These are phyloP conservation scores for Puccinia novopanici DNA, from an alignment of 1,284 basidiomycete species.

Conservation along the genomic window DNA sequence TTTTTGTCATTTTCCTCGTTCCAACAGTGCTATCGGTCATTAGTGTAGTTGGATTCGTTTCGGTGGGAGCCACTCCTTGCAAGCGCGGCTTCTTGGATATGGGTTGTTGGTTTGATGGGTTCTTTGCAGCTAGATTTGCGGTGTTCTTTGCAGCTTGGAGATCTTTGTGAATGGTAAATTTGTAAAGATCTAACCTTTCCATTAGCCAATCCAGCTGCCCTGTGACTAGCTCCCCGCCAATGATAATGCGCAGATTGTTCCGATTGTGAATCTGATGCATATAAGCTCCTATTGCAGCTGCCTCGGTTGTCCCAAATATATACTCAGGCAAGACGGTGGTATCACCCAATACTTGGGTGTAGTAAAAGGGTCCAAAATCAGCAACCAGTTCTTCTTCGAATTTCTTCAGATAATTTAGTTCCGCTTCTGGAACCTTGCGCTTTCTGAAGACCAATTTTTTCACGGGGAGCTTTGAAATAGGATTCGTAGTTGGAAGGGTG, in stretches of 20 bases:
- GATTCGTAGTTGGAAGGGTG: background rate
- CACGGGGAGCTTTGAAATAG: background rate
- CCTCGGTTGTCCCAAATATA: background rate
- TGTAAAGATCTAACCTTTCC: background rate
- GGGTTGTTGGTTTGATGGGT: no score
- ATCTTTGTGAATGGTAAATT: background rate
- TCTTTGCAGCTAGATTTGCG: no score
- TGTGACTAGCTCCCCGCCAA: background rate
- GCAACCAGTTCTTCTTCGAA: background rate
- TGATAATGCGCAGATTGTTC: background rate
- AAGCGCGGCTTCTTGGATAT: no score
- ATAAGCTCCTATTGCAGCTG: background rate
- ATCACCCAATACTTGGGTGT: no score
- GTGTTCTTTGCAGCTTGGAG: background rate
- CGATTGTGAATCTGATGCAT: background rate
- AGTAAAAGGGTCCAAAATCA: background rate
- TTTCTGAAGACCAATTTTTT: background rate
- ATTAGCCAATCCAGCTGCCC: background rate
- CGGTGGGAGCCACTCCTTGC: background rate
- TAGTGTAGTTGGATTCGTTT: background rate
- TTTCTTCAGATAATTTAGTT: background rate
- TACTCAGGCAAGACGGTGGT: background rate
- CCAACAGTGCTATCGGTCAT: background rate
- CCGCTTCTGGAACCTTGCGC: background rate
- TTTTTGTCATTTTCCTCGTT: background rate